Conservation (phyloP, 2,329 filamentous ascomycete species). For the Domatiomyces globalis region DNA sequence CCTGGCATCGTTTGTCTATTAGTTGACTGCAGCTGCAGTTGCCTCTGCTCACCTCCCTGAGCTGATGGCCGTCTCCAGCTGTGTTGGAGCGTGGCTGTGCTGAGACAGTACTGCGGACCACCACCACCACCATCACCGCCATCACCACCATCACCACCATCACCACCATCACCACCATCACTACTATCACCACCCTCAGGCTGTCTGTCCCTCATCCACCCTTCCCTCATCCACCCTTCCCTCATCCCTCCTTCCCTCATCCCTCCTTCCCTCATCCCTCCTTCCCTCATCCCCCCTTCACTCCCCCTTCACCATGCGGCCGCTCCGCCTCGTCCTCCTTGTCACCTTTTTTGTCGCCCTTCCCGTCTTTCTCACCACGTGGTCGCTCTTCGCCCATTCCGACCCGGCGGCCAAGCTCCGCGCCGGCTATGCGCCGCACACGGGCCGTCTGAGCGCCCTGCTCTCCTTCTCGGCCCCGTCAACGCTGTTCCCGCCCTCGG, state of each 20-base stretch:
- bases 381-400: slow-evolving; percentile 27
- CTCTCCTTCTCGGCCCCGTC: slow-evolving; percentile 64
- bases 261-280: neutral
- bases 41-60: neutral
- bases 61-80: neutral
- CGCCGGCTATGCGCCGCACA: slow-evolving; percentile 26
- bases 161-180: neutral
- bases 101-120: neutral
- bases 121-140: neutral
- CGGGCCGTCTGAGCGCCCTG: slow-evolving; percentile 40
- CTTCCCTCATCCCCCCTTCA: slow-evolving; percentile 3
- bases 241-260: neutral
- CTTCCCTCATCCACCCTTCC: neutral
- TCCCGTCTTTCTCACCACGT: slow-evolving; percentile 34
- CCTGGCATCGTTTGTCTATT: neutral
- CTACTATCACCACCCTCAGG: too few species aligned
- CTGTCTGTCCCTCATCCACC: too few species aligned
- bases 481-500: slow-evolving; percentile 85
- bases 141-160: neutral
- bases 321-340: slow-evolving; percentile 33
- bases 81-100: neutral
- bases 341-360: slow-evolving; percentile 35
- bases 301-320: slow-evolving; percentile 27
- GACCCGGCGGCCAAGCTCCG: slow-evolving; percentile 21
- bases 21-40: neutral